A percentile compares a stretch with the other conserved stretches of the same genome.
phyloP scores from a whole-genome alignment of 164 flowering plant species.

The Protea cynaroides region DNA sequence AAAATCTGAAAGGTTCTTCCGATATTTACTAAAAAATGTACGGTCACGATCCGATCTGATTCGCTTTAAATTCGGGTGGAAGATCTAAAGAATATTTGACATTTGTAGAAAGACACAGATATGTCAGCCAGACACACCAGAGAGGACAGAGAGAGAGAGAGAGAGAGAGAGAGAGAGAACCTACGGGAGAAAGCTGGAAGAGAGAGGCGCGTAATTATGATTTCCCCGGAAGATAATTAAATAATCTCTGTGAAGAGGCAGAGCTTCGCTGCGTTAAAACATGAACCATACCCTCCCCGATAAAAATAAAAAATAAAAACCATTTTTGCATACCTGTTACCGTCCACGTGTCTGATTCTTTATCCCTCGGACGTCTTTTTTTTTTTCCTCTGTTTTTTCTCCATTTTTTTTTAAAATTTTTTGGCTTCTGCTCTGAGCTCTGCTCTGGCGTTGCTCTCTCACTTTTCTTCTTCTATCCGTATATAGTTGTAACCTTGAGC shows the following conservation, averaged over 20 bases:
- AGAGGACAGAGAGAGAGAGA: background rate
- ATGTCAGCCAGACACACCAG: background rate
- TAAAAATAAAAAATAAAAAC: too few relatives aligned
- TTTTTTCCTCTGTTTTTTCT: too few relatives aligned
- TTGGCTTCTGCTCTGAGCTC: too few relatives aligned
- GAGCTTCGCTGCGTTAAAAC: background rate
- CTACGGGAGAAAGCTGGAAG: background rate
- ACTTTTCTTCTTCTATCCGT: too few relatives aligned
- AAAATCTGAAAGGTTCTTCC: background rate
- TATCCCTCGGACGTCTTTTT: too few relatives aligned
- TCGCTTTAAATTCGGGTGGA: background rate
- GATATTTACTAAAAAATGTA: background rate
- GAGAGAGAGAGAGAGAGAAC: background rate
- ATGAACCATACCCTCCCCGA: background rate
- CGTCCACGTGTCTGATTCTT: too few relatives aligned
- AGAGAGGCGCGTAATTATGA: background rate
- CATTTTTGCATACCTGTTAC: too few relatives aligned
- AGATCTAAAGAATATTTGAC: background rate
- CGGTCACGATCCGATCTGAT: background rate
- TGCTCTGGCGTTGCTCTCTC: too few relatives aligned
- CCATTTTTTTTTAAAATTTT: too few relatives aligned
- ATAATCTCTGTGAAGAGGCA: background rate
- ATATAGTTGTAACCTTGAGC: too few relatives aligned
- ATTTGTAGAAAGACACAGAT: background rate
- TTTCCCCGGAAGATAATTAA: background rate